These are phyloP conservation scores for Penicillium decumbens DNA, from an alignment of 2,329 filamentous ascomycete species.

Conservation along the genomic window DNA sequence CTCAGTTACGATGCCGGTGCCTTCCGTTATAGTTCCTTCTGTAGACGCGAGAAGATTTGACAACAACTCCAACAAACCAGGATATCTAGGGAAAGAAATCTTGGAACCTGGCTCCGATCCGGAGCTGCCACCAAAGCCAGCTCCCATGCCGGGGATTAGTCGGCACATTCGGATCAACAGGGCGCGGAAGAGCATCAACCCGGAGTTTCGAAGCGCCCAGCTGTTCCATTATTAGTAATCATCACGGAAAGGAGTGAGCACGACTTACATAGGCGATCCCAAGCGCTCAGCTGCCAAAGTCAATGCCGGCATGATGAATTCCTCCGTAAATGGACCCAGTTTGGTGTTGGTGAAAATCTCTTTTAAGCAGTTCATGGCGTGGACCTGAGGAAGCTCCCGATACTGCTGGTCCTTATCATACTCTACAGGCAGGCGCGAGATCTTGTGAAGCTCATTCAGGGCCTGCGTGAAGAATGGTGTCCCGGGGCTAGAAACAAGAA, in stretches of 20 bases:
- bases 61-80: slow-evolving; percentile 36
- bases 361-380: slow-evolving; percentile 89
- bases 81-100: slow-evolving; percentile 41
- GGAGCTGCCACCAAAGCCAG: slow-evolving; percentile 48
- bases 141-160: slow-evolving; percentile 36
- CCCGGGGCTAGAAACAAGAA: slow-evolving; percentile 61
- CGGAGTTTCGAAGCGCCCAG: slow-evolving; percentile 94
- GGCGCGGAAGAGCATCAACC: slow-evolving; percentile 79
- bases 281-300: slow-evolving; percentile 76
- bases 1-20: slow-evolving; percentile 38
- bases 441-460: slow-evolving; percentile 39
- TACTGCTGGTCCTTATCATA: slow-evolving; percentile 35
- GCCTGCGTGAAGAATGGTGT: slow-evolving; percentile 43
- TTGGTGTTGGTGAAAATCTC: slow-evolving; percentile 83
- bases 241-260: neutral
- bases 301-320: slow-evolving; percentile 67
- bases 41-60: slow-evolving; percentile 32
- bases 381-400: slow-evolving; percentile 75
- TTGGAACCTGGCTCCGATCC: slow-evolving; percentile 41
- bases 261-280: slow-evolving; percentile 65
- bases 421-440: slow-evolving; percentile 33
- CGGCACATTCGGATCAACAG: slow-evolving; percentile 64
- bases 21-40: slow-evolving; percentile 19
- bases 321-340: slow-evolving; percentile 67
- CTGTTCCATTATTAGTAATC: slow-evolving; percentile 38